Evolutionary conservation across 1,284 basidiomycete genomes (phyloP).

Genomic region (Malassezia globosa): DNA sequence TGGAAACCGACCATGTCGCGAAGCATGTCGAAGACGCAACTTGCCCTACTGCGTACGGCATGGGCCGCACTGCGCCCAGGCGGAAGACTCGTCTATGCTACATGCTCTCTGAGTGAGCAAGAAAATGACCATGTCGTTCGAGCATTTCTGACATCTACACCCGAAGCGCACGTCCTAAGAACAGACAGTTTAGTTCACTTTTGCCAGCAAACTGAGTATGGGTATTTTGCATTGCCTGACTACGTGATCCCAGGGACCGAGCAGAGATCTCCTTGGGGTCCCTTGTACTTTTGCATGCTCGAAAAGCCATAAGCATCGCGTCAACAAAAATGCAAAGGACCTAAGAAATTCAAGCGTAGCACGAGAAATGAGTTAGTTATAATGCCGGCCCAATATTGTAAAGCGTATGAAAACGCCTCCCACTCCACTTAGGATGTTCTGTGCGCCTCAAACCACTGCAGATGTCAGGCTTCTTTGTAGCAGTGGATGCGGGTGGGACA

Average conservation of each 20-base stretch:
- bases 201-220: conserved; percentile 7
- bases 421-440: no score
- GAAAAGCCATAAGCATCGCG: no score
- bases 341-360: no score
- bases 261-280: conserved; percentile 6
- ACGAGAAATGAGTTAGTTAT: no score
- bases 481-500: conserved; percentile 30
- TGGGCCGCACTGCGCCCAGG: neutral
- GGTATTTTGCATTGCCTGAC: conserved; percentile 5
- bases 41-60: conserved; percentile 6
- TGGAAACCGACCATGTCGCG: conserved; percentile 8
- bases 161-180: neutral
- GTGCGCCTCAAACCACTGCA: neutral
- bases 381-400: no score
- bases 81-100: conserved; percentile 6
- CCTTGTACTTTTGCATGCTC: conserved; percentile 9
- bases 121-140: conserved; percentile 9
- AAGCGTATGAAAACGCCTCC: no score
- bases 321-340: neutral
- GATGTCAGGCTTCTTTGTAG: conserved; percentile 8
- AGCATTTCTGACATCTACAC: neutral
- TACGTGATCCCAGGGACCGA: neutral
- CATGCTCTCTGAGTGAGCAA: conserved; percentile 8
- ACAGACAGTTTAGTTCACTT: neutral
- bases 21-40: conserved; percentile 5